Evolutionary conservation across 129 eudicot genomes (phyloP), one percentile per base, ranked within the genome.

Genomic region (Lactuca saligna): DNA sequence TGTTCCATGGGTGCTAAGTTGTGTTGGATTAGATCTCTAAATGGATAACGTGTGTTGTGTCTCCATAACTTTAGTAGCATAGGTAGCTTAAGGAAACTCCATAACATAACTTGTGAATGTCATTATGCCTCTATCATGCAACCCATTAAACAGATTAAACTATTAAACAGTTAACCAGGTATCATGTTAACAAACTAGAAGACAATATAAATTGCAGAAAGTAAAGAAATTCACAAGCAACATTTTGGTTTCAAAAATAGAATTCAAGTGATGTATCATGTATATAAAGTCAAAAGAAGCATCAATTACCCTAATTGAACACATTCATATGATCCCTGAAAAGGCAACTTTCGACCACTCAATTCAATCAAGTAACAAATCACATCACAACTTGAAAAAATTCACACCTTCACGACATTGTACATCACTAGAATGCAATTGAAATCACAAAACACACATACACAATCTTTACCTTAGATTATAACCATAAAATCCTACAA

Each of bases 31-130:
- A 57, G 83, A 66, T 34, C 76, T 75, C 46, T 78, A 88, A 61
- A 85, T 61, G 42, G 84, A 82, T 70, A 85, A 57, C 72, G 82
- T 66, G 31, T 71, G 83, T 16, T 71, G 83, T 66, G 88, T 88
- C 66, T 85, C 95, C 95, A 88, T 88, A 63, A 60, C 66, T 57
- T 61, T 44, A 49, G 8, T 32, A 4, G 34, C 29, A 25, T 25
- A 25, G 29, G 29, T 25, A 25, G 29, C 29, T 25, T 25, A 25
- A 2, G 2, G 29, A 25, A 25, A 25, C 29, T 25, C 29, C 29
- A 25, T 25, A 25, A 25, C 29, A 25, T 25, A 25, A 25, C 29
- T 25, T 25, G 1, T 25, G 29, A 25, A 25, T 25, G 29, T 25
- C 29, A 25, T 25, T 1, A 25, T 25, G 29, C 29, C 1, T 25